phyloP scores from a whole-genome alignment of 1,139 yeast genomes.

The Lodderomyces margitis region DNA sequence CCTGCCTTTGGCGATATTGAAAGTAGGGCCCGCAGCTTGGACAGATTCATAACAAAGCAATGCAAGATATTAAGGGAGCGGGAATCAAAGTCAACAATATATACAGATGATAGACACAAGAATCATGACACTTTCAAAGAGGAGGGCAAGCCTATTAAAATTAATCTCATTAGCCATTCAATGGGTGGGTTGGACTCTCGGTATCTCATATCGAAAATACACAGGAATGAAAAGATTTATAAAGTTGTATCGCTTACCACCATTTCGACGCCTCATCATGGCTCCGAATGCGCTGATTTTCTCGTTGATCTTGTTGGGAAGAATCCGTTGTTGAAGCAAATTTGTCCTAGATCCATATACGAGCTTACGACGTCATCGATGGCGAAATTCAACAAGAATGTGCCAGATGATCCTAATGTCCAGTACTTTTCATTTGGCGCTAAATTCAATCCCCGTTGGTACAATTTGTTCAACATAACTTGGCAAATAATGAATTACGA shows the following conservation, averaged over 20 bases:
- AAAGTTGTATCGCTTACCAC: conserved; percentile 75
- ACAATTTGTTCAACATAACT: conserved; percentile 58
- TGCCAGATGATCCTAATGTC: conserved; percentile 59
- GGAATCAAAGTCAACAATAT: conserved; percentile 28
- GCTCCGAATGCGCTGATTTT: conserved; percentile 81
- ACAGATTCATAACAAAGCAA: conserved; percentile 48
- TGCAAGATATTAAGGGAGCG: conserved; percentile 30
- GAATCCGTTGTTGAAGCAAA: conserved; percentile 15
- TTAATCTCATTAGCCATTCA: conserved; percentile 85
- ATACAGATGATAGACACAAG: conserved; percentile 20
- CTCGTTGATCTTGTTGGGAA: conserved; percentile 34
- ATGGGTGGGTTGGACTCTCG: conserved; percentile 94
- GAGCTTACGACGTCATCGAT: conserved; percentile 62
- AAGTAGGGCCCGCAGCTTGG: conserved; percentile 61
- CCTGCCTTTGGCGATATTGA: conserved; percentile 81
- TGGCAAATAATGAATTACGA: conserved; percentile 55
- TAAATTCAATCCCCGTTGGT: conserved; percentile 59
- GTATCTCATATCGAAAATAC: conserved; percentile 53
- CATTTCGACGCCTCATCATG: conserved; percentile 83
- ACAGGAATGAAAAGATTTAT: conserved; percentile 37
- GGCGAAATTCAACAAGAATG: conserved; percentile 50
- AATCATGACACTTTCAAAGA: conserved; percentile 13
- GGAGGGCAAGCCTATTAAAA: conserved; percentile 37
- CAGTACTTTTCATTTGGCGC: conserved; percentile 85
- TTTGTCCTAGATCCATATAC: conserved; percentile 47